Percentiles rank a stretch among this genome's conserved stretches.
These are phyloP conservation scores for Penstemon newberryi DNA, from an alignment of 257 asterid species.

Conservation along the genomic window DNA sequence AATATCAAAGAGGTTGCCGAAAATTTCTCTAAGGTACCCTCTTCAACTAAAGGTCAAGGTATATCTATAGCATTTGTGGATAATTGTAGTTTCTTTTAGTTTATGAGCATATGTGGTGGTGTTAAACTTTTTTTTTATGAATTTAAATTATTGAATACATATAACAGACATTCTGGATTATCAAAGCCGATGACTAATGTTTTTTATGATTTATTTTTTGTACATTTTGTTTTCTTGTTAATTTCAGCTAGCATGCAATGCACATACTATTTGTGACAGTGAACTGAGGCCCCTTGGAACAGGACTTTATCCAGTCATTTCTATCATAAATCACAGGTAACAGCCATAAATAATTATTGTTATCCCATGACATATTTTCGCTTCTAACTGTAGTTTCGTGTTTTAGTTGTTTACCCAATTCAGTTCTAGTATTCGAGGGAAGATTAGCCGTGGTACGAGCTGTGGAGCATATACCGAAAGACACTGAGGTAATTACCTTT, in stretches of 20 bases:
- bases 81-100: slow-evolving; percentile 4
- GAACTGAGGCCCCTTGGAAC: slow-evolving; percentile 94
- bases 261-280: slow-evolving; percentile 88
- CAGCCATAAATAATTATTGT: slow-evolving; percentile 15
- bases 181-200: slow-evolving; percentile 7
- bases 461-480: slow-evolving; percentile 66
- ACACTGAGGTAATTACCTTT: slow-evolving; percentile 73
- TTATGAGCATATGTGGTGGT: background rate
- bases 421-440: slow-evolving; percentile 82
- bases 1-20: slow-evolving; percentile 81
- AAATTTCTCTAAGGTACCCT: slow-evolving; percentile 73
- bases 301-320: slow-evolving; percentile 82
- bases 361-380: slow-evolving; percentile 13
- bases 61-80: slow-evolving; percentile 8
- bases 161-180: background rate
- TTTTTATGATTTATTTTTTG: background rate
- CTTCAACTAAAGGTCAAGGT: background rate
- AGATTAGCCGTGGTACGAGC: slow-evolving; percentile 82
- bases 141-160: background rate
- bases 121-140: background rate
- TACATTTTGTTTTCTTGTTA: background rate
- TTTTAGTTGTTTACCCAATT: slow-evolving; percentile 82
- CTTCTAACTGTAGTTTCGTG: slow-evolving; percentile 38
- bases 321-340: slow-evolving; percentile 94
- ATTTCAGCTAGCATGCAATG: slow-evolving; percentile 94